Conservation (phyloP, 2,329 filamentous ascomycete species). For the Microsporum audouinii region DNA sequence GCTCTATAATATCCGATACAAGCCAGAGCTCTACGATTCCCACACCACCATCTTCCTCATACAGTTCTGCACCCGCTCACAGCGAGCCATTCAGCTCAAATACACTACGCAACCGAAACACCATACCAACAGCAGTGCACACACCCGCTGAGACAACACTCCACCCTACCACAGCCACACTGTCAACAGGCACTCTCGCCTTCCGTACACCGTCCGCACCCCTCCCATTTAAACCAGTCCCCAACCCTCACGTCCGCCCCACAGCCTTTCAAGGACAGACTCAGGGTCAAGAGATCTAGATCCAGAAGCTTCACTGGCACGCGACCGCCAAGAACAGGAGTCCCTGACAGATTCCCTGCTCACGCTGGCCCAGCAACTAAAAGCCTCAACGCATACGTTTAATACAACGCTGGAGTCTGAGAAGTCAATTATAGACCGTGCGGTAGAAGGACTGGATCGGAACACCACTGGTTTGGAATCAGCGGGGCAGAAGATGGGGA, state of each 20-base stretch:
- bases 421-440: slow-evolving; percentile 59
- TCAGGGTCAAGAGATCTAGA: slow-evolving; percentile 23
- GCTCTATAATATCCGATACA: background rate
- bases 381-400: slow-evolving; percentile 62
- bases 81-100: slow-evolving; percentile 10
- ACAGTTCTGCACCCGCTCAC: background rate
- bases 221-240: slow-evolving; percentile 19
- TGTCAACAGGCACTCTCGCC: slow-evolving; percentile 13
- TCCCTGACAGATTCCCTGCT: slow-evolving; percentile 70
- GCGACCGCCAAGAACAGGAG: slow-evolving; percentile 74
- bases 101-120: slow-evolving; percentile 20
- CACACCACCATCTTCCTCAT: background rate
- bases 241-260: slow-evolving; percentile 7
- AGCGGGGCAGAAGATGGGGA: slow-evolving; percentile 65
- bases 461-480: slow-evolving; percentile 65
- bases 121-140: slow-evolving; percentile 9
- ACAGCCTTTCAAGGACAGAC: background rate
- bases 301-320: slow-evolving; percentile 61
- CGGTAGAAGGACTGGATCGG: slow-evolving; percentile 63
- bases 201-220: background rate
- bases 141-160: background rate
- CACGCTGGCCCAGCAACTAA: slow-evolving; percentile 64
- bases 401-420: slow-evolving; percentile 59
- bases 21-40: background rate
- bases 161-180: slow-evolving; percentile 10